Evolutionary conservation across 768 basidiomycete species (phyloP).

Genomic region (Neoboletus magnificus): DNA sequence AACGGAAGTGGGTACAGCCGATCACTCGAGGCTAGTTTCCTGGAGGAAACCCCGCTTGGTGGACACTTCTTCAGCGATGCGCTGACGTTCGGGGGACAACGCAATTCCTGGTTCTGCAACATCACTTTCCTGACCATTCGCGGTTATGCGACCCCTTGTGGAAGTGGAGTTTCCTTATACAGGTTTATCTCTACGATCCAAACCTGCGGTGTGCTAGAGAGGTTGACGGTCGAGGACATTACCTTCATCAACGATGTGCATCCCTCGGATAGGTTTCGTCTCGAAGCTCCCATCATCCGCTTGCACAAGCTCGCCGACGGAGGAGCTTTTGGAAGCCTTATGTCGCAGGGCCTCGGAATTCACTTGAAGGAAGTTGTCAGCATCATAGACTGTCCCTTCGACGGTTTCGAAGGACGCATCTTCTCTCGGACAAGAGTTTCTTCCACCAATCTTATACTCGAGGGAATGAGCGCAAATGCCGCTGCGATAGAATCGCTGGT

Average conservation of each 20-base stretch:
- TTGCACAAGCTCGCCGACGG: not conserved
- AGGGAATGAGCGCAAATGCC: not conserved
- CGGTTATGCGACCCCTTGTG: not conserved
- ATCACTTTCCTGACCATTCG: slow-evolving; percentile 1
- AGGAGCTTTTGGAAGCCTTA: not conserved
- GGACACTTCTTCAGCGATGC: not conserved
- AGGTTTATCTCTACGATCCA: not conserved
- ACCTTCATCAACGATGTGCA: slow-evolving; percentile 4
- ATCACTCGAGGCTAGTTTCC: not conserved
- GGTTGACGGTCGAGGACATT: slow-evolving; percentile 2
- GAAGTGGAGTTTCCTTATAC: slow-evolving; percentile 1
- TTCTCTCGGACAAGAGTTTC: not conserved
- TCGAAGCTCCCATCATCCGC: not conserved
- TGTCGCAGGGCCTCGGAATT: slow-evolving; percentile 1
- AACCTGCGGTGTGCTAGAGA: not conserved
- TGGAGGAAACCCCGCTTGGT: not conserved
- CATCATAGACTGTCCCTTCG: slow-evolving; percentile 1
- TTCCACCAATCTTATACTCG: slow-evolving; percentile 2
- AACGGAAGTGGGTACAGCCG: not conserved
- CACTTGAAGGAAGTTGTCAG: slow-evolving; percentile 2
- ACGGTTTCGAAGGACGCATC: not conserved
- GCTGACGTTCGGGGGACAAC: not conserved
- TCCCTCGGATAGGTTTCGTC: slow-evolving; percentile 1
- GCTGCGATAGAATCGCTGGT: not conserved
- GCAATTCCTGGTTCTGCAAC: slow-evolving; percentile 1